Conservation (phyloP, 305 asterid species). For the Fraxinus latifolia region DNA sequence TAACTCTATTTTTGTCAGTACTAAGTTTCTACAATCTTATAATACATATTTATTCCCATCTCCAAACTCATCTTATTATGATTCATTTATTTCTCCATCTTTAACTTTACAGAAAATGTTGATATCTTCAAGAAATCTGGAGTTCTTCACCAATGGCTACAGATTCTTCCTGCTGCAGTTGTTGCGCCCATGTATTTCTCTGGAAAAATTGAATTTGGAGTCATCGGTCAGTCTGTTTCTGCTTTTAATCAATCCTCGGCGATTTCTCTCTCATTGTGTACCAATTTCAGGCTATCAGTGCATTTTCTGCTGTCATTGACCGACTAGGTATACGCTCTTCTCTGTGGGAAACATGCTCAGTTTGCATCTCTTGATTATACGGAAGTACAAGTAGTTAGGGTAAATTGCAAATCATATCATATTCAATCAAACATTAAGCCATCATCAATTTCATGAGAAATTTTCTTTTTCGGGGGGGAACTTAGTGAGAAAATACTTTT, state of each 20-base stretch:
- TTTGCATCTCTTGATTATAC: constrained; percentile 9
- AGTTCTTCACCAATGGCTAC: constrained; percentile 88
- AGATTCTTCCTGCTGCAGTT: constrained; percentile 93
- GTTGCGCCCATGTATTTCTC: constrained; percentile 96
- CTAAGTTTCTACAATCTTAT: constrained; percentile 4
- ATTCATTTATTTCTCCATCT: constrained; percentile 23
- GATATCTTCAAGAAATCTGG: constrained; percentile 90
- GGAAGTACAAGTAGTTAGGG: constrained; percentile 8
- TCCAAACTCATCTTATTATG: background rate
- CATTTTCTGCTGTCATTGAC: constrained; percentile 87
- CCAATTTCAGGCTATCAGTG: constrained; percentile 91
- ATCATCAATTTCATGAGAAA: background rate
- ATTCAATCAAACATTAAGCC: background rate
- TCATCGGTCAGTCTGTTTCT: constrained; percentile 78
- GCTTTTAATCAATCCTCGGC: constrained; percentile 92
- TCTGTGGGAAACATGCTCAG: constrained; percentile 18
- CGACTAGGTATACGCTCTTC: constrained; percentile 59
- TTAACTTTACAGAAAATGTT: constrained; percentile 60
- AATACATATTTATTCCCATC: constrained; percentile 11
- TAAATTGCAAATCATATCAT: background rate
- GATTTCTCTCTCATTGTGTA: constrained; percentile 80
- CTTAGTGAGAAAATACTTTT: background rate
- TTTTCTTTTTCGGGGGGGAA: background rate
- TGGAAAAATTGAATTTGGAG: constrained; percentile 95
- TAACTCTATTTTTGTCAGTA: background rate